These are phyloP conservation scores for Onygenales sp. DNA, from an alignment of 2,329 filamentous ascomycete genomes.

Conservation along the genomic window DNA sequence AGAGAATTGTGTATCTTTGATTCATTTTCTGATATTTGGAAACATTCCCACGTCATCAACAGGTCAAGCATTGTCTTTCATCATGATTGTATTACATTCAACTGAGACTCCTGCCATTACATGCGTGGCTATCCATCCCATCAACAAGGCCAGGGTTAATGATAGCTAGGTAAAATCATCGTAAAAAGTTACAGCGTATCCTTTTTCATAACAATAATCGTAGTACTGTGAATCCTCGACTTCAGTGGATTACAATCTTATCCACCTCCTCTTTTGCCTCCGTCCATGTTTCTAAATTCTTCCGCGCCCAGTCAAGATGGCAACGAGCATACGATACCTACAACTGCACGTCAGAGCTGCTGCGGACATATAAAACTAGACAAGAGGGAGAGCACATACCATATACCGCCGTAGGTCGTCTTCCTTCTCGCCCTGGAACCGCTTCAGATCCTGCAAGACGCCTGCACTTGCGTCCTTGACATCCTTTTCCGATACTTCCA, in stretches of 20 bases:
- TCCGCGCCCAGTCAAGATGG: slow-evolving; percentile 89
- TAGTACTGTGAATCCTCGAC: background rate
- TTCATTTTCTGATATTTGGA: background rate
- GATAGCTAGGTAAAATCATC: too few relatives aligned
- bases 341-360: slow-evolving; percentile 4
- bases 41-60: too few relatives aligned
- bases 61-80: background rate
- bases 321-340: slow-evolving; percentile 87
- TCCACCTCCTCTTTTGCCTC: slow-evolving; percentile 79
- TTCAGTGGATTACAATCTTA: slow-evolving; percentile 55
- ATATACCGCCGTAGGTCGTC: slow-evolving; percentile 89
- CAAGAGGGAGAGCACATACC: slow-evolving; percentile 49
- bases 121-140: too few relatives aligned
- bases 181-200: background rate
- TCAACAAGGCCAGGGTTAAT: too few relatives aligned
- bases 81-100: background rate
- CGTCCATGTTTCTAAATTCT: slow-evolving; percentile 85
- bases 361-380: slow-evolving; percentile 3
- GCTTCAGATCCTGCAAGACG: slow-evolving; percentile 77
- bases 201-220: background rate
- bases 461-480: slow-evolving; percentile 87
- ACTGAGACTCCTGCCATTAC: too few relatives aligned
- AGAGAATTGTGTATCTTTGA: background rate
- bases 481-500: slow-evolving; percentile 79
- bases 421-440: slow-evolving; percentile 94